Evolutionary conservation across 164 flowering plant genomes (phyloP), one percentile per base, ranked within the genome.

Genomic region (Macadamia tetraphylla): DNA sequence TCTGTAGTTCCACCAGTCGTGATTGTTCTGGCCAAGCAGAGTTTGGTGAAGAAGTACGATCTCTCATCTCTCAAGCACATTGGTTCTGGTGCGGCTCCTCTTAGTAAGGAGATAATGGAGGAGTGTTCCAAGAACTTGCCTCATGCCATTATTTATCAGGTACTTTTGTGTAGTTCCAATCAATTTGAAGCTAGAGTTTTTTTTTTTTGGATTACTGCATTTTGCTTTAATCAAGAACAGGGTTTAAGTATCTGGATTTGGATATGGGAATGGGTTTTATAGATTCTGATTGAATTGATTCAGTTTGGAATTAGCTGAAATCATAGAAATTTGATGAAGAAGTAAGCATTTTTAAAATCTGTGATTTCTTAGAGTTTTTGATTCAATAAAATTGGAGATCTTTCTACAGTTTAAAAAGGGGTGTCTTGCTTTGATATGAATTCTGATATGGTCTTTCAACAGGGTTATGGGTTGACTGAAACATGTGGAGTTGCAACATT

Each of bases 401-500:
- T 23, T 23, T 23, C 23, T 23, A 23, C 23, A 23, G 23, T 35
- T 35, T 35, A 35, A 35, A 35, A 35, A 2, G 40, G 5, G 40
- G 7, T 12, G 17, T 53, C 17, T 6, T 60, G 49, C 55, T 53
- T 51, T 53, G n/a, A 13, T 31, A 58, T 60, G 55, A 23, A 49
- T 0, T 53, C 9, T 67, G 23, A 23, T 23, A 17, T 64, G 58
- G 53, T 68, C 55, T 76, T 30, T 43, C 60, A 40, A 17, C 84
- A 93, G 97, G 99, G 99, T 12, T 94, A 87, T 83, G 99, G 99
- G 59, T 80, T 94, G 89, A 94, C 97, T 4, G 98, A 92, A 81
- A 80, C 98, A 35, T 82, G 91, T 82, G 99, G 90, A 51, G 79
- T 89, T 66, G 71, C 83, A 43, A 78, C 90, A 6, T 3, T 85